Base-by-base conservation (phyloP, 2,329 filamentous ascomycete genomes). In the Phialocephala sp. region DNA sequence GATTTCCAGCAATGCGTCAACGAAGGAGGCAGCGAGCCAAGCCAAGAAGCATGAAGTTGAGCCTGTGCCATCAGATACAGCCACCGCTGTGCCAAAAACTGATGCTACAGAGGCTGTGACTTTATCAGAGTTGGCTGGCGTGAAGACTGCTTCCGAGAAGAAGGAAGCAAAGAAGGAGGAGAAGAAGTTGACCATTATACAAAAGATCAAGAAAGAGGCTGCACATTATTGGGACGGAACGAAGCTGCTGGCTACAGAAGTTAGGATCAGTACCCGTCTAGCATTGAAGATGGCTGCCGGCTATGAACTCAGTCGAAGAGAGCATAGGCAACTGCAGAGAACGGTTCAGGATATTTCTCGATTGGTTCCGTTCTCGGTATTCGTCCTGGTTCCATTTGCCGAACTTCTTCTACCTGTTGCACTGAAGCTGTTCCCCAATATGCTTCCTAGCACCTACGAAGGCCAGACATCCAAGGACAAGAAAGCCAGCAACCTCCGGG, bases 201-300 rank as follows among this genome's bases (percentile, higher is more conserved):
- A 98, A 78, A 97, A 94, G 81, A 89, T 99, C 76, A 99, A 97
- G 85, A 94, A 96, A 79, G 95, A 99, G 80, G 85, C 84, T 15
- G 88, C 90, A 68, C 95, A 99, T 79, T 99, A 99, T 82, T 98
- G 95, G 94, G 95, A 99, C 80, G 95, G 95, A 66, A 98, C 93
- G 35, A 99, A 99, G 80, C 84, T 99, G 74, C 83, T 99, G 72
- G 94, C 90, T 24, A 91, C 93, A 1, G 95, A 99, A 80, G 89
- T 98, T 76, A 92, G 84, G 79, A 99, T 99, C 77, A 98, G 94
- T 78, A 92, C 91, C 68, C 90, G 90, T 69, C 82, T 99, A 71
- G 95, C 94, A 6, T 79, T 97, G 78, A 98, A 97, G 83, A 99
- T 99, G 95, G 93, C 94, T 15, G 94, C 92, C 66, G 95, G 95